Percentiles rank a stretch among this genome's conserved stretches.
phyloP scores from a whole-genome alignment of 2,329 filamentous ascomycete genomes.

The Fusarium agapanthi region DNA sequence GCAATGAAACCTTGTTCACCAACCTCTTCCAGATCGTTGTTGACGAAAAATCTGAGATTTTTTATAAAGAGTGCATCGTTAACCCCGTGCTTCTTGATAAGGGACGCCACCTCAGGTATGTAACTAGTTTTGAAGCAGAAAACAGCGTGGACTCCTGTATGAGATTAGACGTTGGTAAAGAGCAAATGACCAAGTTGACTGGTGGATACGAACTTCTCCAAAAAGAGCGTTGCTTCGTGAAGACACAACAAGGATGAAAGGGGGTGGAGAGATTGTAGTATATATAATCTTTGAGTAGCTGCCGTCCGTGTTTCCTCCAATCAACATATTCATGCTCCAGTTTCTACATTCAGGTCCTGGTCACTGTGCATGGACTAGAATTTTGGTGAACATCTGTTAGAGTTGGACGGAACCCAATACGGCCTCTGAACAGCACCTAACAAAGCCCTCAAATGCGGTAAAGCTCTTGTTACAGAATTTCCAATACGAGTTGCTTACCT shows the following conservation, averaged over 20 bases:
- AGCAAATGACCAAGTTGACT: not conserved
- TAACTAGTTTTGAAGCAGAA: not conserved
- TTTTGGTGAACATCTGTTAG: not conserved
- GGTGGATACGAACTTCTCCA: fast-evolving
- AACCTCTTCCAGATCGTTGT: not conserved
- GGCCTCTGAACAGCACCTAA: not conserved
- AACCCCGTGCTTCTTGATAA: not conserved
- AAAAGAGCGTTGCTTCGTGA: too few species aligned
- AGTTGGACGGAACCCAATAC: too few species aligned
- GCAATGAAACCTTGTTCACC: not conserved
- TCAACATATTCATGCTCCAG: not conserved
- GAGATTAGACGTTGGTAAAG: too few species aligned
- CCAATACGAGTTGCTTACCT: not conserved
- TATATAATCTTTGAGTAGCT: fast-evolving
- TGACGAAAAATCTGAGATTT: not conserved
- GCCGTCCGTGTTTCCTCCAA: fast-evolving
- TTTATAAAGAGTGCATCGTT: not conserved
- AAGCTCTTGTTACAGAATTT: not conserved
- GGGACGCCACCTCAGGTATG: not conserved
- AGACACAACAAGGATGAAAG: fast-evolving
- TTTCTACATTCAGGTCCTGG: not conserved
- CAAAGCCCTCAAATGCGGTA: fast-evolving
- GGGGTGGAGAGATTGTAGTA: fast-evolving
- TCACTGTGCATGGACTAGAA: too few species aligned
- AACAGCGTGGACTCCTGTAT: not conserved